Base-by-base conservation (phyloP, 495 filamentous ascomycete species). In the Staphylotrichum tortipilum region DNA sequence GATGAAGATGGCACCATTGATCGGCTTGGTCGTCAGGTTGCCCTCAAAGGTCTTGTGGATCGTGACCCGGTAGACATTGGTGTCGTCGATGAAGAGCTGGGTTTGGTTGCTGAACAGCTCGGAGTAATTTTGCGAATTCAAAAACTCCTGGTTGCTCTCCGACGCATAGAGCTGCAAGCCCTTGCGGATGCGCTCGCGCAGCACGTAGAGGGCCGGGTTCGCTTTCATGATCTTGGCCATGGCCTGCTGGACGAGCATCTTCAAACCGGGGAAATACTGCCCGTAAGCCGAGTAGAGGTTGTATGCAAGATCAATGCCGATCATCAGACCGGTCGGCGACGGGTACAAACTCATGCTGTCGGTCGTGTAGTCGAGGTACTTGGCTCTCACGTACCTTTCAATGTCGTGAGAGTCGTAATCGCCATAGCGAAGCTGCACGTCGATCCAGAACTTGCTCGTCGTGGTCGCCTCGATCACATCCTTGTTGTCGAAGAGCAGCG, bases 201-300 rank as follows among this genome's bases (percentile, higher is more conserved):
- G 68, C 40, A 99, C 94, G 68, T 97, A 99, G 36, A 99, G 70
- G 2, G 94, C 94, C 14, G 94, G 94, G 63, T 97, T 99, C 19
- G 91, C 94, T 69, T 99, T 97, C 94, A 99, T 97, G 63, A 99
- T 81, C 83, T 99, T 99, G 26, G 88, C 87, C 94, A 99, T 97
- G 11, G 94, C 94, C 65, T 96, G 89, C 67, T 97, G 94, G 21
- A 97, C 74, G 52, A 99, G 74, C n/a, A 86, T 84, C 76, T 99
- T 99, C 53, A 99, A 65, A 54, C 94, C 94, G 28, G 94, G 91
- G 82, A 99, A 99, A 71, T 96, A 99, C 70, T 95, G 89, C 30
- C 94, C 94, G 61, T 95, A 97, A 2, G 94, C 89, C 21, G 92
- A 96, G 71, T 95, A 95, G 31, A 99, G 74, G 65, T 99, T 99